phyloP scores from a whole-genome alignment of 192 early-diverging fungal species.

The Entomortierella lignicola region DNA sequence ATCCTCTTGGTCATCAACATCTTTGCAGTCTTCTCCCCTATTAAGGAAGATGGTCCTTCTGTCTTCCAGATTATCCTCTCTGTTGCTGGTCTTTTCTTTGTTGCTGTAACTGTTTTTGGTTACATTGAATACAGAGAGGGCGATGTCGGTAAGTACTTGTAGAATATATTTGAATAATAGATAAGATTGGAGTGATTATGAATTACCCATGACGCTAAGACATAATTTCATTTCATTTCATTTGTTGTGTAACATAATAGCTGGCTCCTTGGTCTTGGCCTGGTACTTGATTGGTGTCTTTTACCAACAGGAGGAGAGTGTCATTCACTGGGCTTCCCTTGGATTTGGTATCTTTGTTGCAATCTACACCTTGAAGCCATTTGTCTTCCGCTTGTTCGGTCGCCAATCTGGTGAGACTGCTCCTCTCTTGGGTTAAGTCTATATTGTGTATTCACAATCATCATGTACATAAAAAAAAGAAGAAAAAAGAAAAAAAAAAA shows the following conservation, averaged over 20 bases:
- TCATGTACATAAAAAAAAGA: no score
- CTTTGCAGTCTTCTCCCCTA: slow-evolving; percentile 68
- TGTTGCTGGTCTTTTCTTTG: slow-evolving; percentile 62
- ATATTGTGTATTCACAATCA: no score
- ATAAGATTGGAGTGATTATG: no score
- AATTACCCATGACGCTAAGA: no score
- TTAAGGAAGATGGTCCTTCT: slow-evolving; percentile 54
- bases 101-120: slow-evolving; percentile 66
- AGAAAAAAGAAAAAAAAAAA: neutral
- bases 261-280: slow-evolving; percentile 72
- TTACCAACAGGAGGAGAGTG: slow-evolving; percentile 54
- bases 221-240: slow-evolving; percentile 1
- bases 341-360: slow-evolving; percentile 56
- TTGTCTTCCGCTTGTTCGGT: slow-evolving; percentile 48
- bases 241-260: slow-evolving; percentile 1
- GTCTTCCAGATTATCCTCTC: slow-evolving; percentile 59
- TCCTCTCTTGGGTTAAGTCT: slow-evolving; percentile 65
- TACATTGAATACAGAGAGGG: slow-evolving; percentile 71
- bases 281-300: slow-evolving; percentile 65
- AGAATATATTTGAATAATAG: neutral
- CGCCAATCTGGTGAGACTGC: slow-evolving; percentile 54
- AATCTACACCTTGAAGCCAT: slow-evolving; percentile 57
- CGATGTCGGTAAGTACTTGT: slow-evolving; percentile 59
- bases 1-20: slow-evolving; percentile 68
- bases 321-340: slow-evolving; percentile 64